Evolutionary conservation across 1,284 basidiomycete genomes (phyloP).

Genomic region (Rhodotorula sp.): DNA sequence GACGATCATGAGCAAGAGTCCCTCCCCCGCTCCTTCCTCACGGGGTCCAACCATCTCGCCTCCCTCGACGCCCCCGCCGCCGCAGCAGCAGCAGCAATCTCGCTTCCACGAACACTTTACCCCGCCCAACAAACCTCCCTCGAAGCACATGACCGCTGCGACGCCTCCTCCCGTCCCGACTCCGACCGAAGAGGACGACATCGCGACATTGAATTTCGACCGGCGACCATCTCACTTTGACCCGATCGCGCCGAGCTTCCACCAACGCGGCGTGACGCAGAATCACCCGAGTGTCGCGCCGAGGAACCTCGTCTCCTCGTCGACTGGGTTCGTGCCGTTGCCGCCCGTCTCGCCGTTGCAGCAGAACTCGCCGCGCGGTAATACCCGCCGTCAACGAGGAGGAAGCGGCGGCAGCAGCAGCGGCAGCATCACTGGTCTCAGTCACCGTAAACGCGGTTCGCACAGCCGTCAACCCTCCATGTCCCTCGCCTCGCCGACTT

Average conservation of each 20-base stretch:
- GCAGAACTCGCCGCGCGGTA: not conserved
- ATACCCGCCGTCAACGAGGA: not conserved
- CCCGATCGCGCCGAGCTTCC: slow-evolving; percentile 31
- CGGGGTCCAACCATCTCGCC: not conserved
- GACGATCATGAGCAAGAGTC: too few species aligned
- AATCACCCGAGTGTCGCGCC: not conserved
- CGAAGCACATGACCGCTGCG: not conserved
- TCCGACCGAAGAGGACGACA: slow-evolving; percentile 26
- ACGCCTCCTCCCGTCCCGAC: not conserved
- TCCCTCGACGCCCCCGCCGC: not conserved
- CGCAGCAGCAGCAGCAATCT: too few species aligned
- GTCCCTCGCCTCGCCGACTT: slow-evolving; percentile 22
- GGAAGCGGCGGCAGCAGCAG: not conserved
- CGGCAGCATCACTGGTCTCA: not conserved
- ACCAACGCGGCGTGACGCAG: slow-evolving; percentile 7
- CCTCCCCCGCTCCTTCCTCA: too few species aligned
- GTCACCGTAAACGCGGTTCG: slow-evolving; percentile 9
- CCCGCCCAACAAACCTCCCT: not conserved
- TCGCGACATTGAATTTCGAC: slow-evolving; percentile 29
- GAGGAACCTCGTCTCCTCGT: not conserved
- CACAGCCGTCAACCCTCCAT: slow-evolving; percentile 31
- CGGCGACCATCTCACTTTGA: slow-evolving; percentile 37
- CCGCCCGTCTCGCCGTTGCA: slow-evolving; percentile 8
- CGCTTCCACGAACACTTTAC: not conserved
- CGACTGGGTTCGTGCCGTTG: not conserved